Percentiles rank a stretch among this genome's conserved stretches.
Evolutionary conservation across 805 yeast species (phyloP).

Genomic region (Brettanomyces bruxellensis): DNA sequence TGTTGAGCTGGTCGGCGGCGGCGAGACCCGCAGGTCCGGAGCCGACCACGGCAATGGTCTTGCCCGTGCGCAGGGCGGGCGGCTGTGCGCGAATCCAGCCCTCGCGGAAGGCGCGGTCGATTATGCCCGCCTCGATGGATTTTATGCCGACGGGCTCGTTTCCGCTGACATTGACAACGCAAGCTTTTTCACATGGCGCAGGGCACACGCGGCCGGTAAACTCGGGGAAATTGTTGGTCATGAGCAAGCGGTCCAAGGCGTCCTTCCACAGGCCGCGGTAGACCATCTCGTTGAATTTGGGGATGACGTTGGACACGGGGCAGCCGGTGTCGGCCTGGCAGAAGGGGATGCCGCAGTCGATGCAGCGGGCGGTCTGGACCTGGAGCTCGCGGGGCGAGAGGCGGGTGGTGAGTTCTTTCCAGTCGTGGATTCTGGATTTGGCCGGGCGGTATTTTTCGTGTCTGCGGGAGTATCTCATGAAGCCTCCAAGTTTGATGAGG

Average conservation of each 20-base stretch:
- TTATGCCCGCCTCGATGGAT: constrained; percentile 90
- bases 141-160: constrained; percentile 95
- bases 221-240: constrained; percentile 98
- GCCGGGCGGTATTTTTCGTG: constrained; percentile 80
- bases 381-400: constrained; percentile 79
- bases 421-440: constrained; percentile 70
- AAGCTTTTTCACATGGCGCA: constrained; percentile 98
- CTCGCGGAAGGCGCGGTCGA: constrained; percentile 91
- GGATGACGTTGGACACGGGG: constrained; percentile 94
- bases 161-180: constrained; percentile 76
- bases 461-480: constrained; percentile 87
- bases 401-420: constrained; percentile 83
- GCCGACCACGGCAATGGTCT: constrained; percentile 78
- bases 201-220: constrained; percentile 98
- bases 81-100: constrained; percentile 91
- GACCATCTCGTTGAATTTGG: constrained; percentile 95
- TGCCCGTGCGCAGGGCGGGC: constrained; percentile 77
- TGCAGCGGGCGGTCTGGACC: constrained; percentile 93
- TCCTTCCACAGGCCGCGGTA: constrained; percentile 92
- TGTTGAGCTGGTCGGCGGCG: constrained; percentile 93
- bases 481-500: constrained; percentile 79
- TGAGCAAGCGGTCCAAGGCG: constrained; percentile 81
- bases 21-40: constrained; percentile 98
- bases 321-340: constrained; percentile 98
- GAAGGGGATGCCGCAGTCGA: constrained; percentile 99